Evolutionary conservation across 2,329 filamentous ascomycete genomes (phyloP).

Genomic region (Pestalotiopsis sp.): DNA sequence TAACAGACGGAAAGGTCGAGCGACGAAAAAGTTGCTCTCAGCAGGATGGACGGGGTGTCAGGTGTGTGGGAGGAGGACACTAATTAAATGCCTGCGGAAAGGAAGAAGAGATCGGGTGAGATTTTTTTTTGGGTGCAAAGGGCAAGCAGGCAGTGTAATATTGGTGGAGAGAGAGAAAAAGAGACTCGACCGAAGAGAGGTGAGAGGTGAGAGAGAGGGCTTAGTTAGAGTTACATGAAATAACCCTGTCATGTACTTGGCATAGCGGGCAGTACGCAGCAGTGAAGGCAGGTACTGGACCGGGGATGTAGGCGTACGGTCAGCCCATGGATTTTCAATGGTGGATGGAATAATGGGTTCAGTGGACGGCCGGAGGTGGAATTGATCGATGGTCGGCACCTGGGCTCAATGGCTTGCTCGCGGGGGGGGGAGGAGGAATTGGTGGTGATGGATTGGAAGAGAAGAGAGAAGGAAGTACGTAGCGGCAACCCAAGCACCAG

Average conservation of each 20-base stretch:
- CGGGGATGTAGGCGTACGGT: neutral
- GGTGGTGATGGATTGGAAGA: neutral
- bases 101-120: neutral
- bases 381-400: neutral
- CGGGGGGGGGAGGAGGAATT: neutral
- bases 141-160: neutral
- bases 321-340: neutral
- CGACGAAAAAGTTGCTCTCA: neutral
- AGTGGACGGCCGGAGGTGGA: neutral
- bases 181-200: neutral
- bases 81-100: neutral
- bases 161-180: neutral
- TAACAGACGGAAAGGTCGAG: neutral
- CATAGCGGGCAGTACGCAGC: neutral
- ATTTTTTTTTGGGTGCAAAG: neutral
- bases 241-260: neutral
- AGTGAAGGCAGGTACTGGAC: neutral
- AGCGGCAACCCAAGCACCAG: neutral
- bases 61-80: neutral
- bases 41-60: neutral
- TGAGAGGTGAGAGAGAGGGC: neutral
- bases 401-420: neutral
- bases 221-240: neutral
- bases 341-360: neutral
- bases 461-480: neutral